Evolutionary conservation across 1,139 yeast genomes (phyloP).

Genomic region (Eremothecium cymbalariae): DNA sequence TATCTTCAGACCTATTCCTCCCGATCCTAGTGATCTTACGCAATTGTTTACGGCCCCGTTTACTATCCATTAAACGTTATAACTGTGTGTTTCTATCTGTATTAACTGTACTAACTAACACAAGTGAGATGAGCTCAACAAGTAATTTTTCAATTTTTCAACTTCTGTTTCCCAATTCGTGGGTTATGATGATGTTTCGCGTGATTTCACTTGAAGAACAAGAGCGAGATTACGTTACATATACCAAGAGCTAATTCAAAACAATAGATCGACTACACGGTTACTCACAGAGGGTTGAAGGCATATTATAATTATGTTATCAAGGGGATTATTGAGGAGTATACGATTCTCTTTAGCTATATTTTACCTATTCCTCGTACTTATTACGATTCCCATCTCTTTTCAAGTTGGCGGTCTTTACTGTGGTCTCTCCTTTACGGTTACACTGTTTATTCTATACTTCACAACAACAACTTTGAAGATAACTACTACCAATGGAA

Average conservation of each 20-base stretch:
- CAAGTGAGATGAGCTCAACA: too few relatives aligned
- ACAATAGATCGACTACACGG: too few relatives aligned
- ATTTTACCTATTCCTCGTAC: conserved; percentile 55
- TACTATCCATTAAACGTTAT: conserved; percentile 1
- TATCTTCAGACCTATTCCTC: conserved; percentile 19
- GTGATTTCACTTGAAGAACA: too few relatives aligned
- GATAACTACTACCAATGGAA: conserved; percentile 40
- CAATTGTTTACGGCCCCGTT: conserved; percentile 47
- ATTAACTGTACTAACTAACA: too few relatives aligned
- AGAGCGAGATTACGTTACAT: too few relatives aligned
- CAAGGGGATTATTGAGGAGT: conserved; percentile 19
- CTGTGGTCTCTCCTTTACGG: conserved; percentile 83
- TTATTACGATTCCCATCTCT: conserved; percentile 85
- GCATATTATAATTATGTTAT: conserved; percentile 11
- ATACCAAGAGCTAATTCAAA: too few relatives aligned
- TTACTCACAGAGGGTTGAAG: too few relatives aligned
- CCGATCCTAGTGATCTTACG: conserved; percentile 53
- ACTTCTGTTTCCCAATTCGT: too few relatives aligned
- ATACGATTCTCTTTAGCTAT: conserved; percentile 40
- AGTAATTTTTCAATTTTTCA: too few relatives aligned
- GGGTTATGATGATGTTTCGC: too few relatives aligned
- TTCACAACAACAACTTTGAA: conserved; percentile 67
- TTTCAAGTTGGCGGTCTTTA: conserved; percentile 88
- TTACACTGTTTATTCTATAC: conserved; percentile 62
- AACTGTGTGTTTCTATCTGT: neutral